Percentiles rank a stretch among this genome's conserved stretches.
phyloP scores from a whole-genome alignment of 164 flowering plant species.

The Euptelea pleiosperma region DNA sequence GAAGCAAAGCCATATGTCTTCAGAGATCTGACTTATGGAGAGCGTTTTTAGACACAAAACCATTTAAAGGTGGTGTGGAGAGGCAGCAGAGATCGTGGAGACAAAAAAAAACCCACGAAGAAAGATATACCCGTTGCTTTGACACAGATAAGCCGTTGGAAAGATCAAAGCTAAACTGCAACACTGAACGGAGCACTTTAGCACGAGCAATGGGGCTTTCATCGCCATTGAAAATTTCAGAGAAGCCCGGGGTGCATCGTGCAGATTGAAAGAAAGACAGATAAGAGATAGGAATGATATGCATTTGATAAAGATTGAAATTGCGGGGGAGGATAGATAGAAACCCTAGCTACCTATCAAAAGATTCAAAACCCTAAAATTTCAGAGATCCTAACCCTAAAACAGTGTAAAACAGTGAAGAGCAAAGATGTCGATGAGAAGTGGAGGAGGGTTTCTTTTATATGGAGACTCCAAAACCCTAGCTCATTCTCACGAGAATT shows the following conservation, averaged over 20 bases:
- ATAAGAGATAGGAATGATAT: too few species aligned
- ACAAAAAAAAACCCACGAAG: not conserved
- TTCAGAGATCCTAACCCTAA: not conserved
- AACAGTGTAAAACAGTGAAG: too few species aligned
- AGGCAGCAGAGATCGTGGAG: conserved; percentile 46
- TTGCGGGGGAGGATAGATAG: too few species aligned
- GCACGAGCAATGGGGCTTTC: conserved; percentile 76
- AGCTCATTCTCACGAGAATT: too few species aligned
- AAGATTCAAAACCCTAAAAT: too few species aligned
- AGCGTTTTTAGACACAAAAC: conserved; percentile 55
- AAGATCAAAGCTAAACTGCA: conserved; percentile 51
- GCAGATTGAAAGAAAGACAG: too few species aligned
- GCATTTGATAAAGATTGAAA: too few species aligned
- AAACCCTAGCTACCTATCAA: too few species aligned
- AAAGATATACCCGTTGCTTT: conserved; percentile 52
- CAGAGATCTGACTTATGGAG: conserved; percentile 27
- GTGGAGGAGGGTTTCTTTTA: too few species aligned
- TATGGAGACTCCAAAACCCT: too few species aligned
- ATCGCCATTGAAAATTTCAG: conserved; percentile 43
- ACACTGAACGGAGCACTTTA: conserved; percentile 57
- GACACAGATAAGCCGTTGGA: conserved; percentile 67
- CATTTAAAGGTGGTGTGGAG: conserved; percentile 39
- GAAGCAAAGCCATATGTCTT: not conserved
- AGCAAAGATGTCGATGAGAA: too few species aligned
- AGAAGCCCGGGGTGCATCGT: conserved; percentile 89